Percentiles rank a stretch among this genome's conserved stretches.
Evolutionary conservation across 2,329 filamentous ascomycete species (phyloP).

Genomic region (Colletotrichum costaricense): DNA sequence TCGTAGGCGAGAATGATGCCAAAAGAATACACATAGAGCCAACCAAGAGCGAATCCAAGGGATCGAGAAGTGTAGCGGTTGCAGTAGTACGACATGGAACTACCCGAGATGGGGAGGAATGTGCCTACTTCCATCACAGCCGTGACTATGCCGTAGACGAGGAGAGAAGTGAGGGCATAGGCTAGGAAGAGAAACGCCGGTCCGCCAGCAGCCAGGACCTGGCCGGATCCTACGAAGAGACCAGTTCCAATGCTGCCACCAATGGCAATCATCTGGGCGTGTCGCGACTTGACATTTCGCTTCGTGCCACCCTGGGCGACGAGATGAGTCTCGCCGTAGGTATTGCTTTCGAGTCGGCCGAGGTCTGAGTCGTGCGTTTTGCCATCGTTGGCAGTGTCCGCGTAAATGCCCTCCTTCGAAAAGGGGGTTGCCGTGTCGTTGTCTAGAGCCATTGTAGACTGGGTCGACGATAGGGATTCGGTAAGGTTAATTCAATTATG

Average conservation of each 20-base stretch:
- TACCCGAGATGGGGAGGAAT: slow-evolving; percentile 61
- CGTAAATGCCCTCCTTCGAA: not conserved
- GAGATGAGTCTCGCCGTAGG: not conserved
- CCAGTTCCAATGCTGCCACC: not conserved
- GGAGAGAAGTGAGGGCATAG: slow-evolving; percentile 50
- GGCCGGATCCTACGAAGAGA: not conserved
- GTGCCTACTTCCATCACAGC: slow-evolving; percentile 61
- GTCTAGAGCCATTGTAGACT: not conserved
- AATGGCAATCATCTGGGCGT: not conserved
- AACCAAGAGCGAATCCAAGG: slow-evolving; percentile 54
- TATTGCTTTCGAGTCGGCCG: not conserved
- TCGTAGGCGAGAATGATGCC: slow-evolving; percentile 49
- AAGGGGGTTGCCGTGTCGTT: not conserved
- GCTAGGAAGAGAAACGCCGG: not conserved
- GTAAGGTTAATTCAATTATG: not conserved
- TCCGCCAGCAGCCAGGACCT: not conserved
- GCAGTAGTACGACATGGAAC: slow-evolving; percentile 59
- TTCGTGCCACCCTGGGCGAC: not conserved
- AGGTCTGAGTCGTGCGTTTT: not conserved
- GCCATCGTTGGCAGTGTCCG: not conserved
- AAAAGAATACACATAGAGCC: slow-evolving; percentile 52
- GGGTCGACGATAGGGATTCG: not conserved
- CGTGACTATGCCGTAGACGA: slow-evolving; percentile 59
- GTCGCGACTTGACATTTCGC: not conserved
- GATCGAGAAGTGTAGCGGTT: slow-evolving; percentile 47